Base-by-base conservation (phyloP, 305 asterid genomes). In the Fraxinus nigra region DNA sequence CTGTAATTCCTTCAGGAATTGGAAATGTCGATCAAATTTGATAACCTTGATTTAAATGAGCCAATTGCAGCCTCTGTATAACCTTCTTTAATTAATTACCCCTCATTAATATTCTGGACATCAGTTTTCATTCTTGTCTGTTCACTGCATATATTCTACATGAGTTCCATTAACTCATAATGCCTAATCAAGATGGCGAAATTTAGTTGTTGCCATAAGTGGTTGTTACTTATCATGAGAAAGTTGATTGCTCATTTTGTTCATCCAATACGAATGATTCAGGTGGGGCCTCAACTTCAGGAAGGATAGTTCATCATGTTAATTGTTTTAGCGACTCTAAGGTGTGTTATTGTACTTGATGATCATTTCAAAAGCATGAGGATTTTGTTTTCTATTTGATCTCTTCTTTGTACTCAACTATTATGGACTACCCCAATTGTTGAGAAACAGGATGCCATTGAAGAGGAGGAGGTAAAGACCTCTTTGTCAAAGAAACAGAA, bases 251-350 rank as follows among this genome's bases (percentile, higher is more conserved):
- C 24, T 72, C 6, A 16, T 72, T n/a, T 35, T 82, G 33, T 80
- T 75, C 65, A 73, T 33, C 75, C 24, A 63, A 56, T 80, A 2
- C 35, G 46, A 78, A 79, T 75, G 63, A 72, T 84, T 80, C 88
- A 94, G 99, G 98, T 86, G 98, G 96, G 75, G 76, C 97, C 74
- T 93, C 98, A 51, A 83, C 88, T 32, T 93, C 95, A 69, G 99
- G 97, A 81, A 90, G 92, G 89, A 65, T 79, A 11, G 85, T 95
- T 88, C 98, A 90, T 78, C 99, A 95, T 51, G 97, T 95, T 69
- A 81, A 91, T 74, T 84, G 94, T 83, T 95, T 94, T 87, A 94
- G 87, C 59, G 97, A 94, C 73, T 46, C 79, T 74, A 94, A 94
- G 98, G 99, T 92, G 85, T 63, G 76, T 76, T 80, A 72, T 72